Base-by-base conservation (phyloP, 768 basidiomycete genomes). In the Lactifluus volemus region DNA sequence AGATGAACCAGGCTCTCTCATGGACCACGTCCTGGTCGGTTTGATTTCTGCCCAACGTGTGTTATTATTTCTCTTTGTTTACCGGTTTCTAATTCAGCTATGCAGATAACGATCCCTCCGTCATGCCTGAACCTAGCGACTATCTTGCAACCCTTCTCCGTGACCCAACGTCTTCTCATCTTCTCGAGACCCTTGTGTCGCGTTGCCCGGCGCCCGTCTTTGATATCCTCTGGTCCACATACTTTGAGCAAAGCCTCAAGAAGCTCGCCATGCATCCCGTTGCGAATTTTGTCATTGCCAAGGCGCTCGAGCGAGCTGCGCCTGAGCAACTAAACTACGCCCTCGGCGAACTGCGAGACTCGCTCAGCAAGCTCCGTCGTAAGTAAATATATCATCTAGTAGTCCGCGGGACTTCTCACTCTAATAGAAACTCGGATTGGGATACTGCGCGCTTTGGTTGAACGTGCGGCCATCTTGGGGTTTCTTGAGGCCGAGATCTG, bases 231-330 rank as follows among this genome's bases (percentile, higher is more conserved):
- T 98, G 96, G 96, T 68, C 73, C 3, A 79, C 80, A 0, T 95
- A 97, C 73, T 87, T 98, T 70, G 71, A 74, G 48, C 84, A 84
- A n/a, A 84, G 85, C 63, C 75, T 97, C 41, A 73, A 79, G 3
- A 81, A 86, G 59, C 76, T 97, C 32, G 85, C 88, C 17, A 76
- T 80, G 19, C 96, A 99, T 72, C 92, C 95, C 3, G 89, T 95
- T 2, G 93, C 91, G 12, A 99, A 98, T 69, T 99, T 93, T 67
- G 94, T 98, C 21, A 78, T 94, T 5, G 88, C 94, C 0, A 87
- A 84, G 70, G 89, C 86, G 0, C 65, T 95, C 30, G 82, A 83
- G 53, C 77, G 90, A 49, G 70, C 85, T 12, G 75, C 80, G n/a
- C 75, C 72, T 17, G 73, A 74, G 4, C 83, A 88, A 62, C 69